phyloP scores from a whole-genome alignment of 805 yeast species.

The Nakazawaea ernobii region DNA sequence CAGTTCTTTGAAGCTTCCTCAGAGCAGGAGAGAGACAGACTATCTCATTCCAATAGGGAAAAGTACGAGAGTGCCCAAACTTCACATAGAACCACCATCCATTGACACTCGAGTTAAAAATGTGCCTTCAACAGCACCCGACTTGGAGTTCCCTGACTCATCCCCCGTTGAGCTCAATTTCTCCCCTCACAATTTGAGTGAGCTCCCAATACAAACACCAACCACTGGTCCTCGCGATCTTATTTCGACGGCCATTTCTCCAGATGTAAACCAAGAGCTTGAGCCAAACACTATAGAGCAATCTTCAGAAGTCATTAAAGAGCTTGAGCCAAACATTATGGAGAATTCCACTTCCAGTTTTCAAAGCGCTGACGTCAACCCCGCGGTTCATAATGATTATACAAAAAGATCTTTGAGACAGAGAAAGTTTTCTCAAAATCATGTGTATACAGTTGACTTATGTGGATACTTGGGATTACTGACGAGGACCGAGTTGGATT shows the following conservation, averaged over 20 bases:
- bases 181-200: too few relatives aligned
- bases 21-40: not conserved
- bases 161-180: not conserved
- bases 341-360: too few relatives aligned
- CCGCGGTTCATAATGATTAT: not conserved
- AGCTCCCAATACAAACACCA: too few relatives aligned
- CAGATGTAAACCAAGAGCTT: too few relatives aligned
- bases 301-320: too few relatives aligned
- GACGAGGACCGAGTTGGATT: conserved; percentile 21
- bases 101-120: too few relatives aligned
- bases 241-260: too few relatives aligned
- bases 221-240: too few relatives aligned
- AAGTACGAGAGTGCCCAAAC: not conserved
- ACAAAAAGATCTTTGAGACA: conserved; percentile 20
- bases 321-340: too few relatives aligned
- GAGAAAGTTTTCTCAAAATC: conserved; percentile 27
- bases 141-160: conserved; percentile 1
- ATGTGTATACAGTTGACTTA: conserved; percentile 29
- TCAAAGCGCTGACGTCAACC: too few relatives aligned
- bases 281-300: too few relatives aligned
- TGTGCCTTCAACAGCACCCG: not conserved
- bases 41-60: conserved; percentile 13
- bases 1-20: not conserved
- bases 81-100: too few relatives aligned
- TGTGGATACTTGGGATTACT: conserved; percentile 27